A percentile compares a stretch with the other conserved stretches of the same genome.
Conservation (phyloP, 2,329 filamentous ascomycete genomes). For the Hypoxylon sp. region DNA sequence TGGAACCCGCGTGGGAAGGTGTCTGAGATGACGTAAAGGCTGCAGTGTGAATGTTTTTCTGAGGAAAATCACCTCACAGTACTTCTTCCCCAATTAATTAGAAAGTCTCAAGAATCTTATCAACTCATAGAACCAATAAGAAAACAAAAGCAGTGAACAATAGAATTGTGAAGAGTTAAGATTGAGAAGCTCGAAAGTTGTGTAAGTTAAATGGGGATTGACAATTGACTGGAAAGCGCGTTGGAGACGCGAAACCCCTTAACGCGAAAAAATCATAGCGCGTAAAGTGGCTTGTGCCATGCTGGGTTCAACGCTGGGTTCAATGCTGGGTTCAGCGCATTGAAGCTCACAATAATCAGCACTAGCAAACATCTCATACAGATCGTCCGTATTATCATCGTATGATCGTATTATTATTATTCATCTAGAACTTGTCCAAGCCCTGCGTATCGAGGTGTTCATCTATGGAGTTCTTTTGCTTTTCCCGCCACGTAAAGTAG, state of each 20-base stretch:
- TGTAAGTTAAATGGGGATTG: conserved; percentile 28
- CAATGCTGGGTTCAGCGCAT: conserved; percentile 27
- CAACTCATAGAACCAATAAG: conserved; percentile 1
- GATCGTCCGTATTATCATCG: conserved; percentile 18
- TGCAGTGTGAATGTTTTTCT: conserved; percentile 23
- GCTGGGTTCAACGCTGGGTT: conserved; percentile 29
- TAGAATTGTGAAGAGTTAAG: conserved; percentile 21
- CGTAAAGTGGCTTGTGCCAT: conserved; percentile 44
- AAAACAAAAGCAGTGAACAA: conserved; percentile 18
- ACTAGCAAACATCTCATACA: conserved; percentile 6
- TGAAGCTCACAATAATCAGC: conserved; percentile 11
- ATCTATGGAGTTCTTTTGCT: conserved; percentile 17
- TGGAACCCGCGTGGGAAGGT: conserved; percentile 16
- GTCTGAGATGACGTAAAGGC: conserved; percentile 37
- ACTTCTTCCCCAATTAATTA: conserved; percentile 17
- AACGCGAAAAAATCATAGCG: conserved; percentile 34
- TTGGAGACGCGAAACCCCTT: conserved; percentile 35
- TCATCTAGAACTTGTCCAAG: conserved; percentile 11
- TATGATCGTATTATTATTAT: conserved; percentile 24
- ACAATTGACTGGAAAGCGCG: conserved; percentile 26
- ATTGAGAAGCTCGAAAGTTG: conserved; percentile 6
- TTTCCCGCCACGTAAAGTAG: conserved; percentile 20
- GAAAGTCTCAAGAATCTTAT: not conserved
- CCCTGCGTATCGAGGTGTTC: conserved; percentile 12
- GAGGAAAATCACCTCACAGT: not conserved